These are phyloP conservation scores for Phascolomyces articulosus DNA, from an alignment of 371 early-diverging fungal species.

Conservation along the genomic window DNA sequence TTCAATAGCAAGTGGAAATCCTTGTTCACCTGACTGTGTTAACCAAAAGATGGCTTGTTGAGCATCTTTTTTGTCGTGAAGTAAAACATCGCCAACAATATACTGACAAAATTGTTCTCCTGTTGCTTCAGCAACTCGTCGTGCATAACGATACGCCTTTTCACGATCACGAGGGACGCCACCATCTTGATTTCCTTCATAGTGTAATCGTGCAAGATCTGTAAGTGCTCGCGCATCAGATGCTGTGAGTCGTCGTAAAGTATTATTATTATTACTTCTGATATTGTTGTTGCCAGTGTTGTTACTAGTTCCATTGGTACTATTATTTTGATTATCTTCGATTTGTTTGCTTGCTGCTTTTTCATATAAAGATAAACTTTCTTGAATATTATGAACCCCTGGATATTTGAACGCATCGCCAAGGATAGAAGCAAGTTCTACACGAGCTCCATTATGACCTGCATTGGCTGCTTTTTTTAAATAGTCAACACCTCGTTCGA, in stretches of 20 bases:
- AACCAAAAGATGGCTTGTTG: slow-evolving; percentile 50
- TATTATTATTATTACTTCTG: not conserved
- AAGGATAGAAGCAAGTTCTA: slow-evolving; percentile 42
- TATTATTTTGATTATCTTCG: not conserved
- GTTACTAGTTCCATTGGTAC: too few relatives aligned
- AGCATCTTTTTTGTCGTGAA: slow-evolving; percentile 32
- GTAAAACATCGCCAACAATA: slow-evolving; percentile 46
- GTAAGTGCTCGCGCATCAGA: slow-evolving; percentile 41
- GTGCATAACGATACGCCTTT: slow-evolving; percentile 46
- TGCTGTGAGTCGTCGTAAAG: slow-evolving; percentile 14
- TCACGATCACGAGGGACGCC: slow-evolving; percentile 33
- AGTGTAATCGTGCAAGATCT: slow-evolving; percentile 45
- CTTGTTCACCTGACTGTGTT: slow-evolving; percentile 47
- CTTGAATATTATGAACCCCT: slow-evolving; percentile 35
- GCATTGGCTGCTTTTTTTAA: slow-evolving; percentile 31
- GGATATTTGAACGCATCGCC: slow-evolving; percentile 47
- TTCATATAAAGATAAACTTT: slow-evolving; percentile 39
- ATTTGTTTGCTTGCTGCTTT: slow-evolving; percentile 17
- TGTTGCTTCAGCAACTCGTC: slow-evolving; percentile 37
- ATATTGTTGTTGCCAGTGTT: too few relatives aligned
- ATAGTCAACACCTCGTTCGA: slow-evolving; percentile 28
- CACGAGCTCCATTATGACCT: slow-evolving; percentile 37
- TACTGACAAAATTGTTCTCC: slow-evolving; percentile 55
- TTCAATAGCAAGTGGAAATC: slow-evolving; percentile 50
- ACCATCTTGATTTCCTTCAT: slow-evolving; percentile 39